Conservation (phyloP, 1,284 basidiomycete species). For the Sanghuangporus baumii region DNA sequence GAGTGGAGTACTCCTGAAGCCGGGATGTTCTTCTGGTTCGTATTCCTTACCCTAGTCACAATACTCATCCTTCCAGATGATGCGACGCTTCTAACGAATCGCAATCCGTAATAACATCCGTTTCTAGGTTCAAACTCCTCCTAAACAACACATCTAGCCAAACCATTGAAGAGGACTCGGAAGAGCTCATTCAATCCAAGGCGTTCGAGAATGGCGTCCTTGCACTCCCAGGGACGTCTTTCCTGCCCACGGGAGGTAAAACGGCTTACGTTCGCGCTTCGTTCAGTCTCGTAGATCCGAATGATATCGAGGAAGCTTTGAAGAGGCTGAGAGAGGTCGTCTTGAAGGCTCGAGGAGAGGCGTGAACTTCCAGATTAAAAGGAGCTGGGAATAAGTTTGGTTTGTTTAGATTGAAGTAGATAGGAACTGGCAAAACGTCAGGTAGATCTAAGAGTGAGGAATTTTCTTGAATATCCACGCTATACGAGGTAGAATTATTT, state of each 20-base stretch:
- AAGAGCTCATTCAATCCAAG: constrained; percentile 69
- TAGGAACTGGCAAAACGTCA: too few relatives aligned
- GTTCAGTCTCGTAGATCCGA: constrained; percentile 71
- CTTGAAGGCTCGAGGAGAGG: constrained; percentile 33
- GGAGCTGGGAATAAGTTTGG: too few relatives aligned
- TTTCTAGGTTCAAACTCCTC: constrained; percentile 60
- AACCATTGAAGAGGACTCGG: constrained; percentile 55
- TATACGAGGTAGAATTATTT: too few relatives aligned
- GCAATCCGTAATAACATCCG: neutral
- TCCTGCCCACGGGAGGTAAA: constrained; percentile 65
- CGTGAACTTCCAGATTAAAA: too few relatives aligned
- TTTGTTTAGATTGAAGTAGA: too few relatives aligned
- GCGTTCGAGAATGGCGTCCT: constrained; percentile 82
- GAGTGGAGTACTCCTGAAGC: constrained; percentile 85
- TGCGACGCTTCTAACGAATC: neutral
- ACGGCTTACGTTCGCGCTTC: constrained; percentile 74
- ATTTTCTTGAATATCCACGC: too few relatives aligned
- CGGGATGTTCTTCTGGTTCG: constrained; percentile 88
- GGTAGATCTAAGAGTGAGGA: too few relatives aligned
- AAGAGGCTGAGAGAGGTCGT: constrained; percentile 62
- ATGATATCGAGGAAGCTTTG: constrained; percentile 72
- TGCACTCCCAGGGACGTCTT: constrained; percentile 79
- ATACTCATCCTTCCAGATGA: neutral
- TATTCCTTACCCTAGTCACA: constrained; percentile 17
- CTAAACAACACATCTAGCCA: constrained; percentile 28